These are phyloP conservation scores for Russula sp. DNA, from an alignment of 768 basidiomycete genomes.

Conservation along the genomic window DNA sequence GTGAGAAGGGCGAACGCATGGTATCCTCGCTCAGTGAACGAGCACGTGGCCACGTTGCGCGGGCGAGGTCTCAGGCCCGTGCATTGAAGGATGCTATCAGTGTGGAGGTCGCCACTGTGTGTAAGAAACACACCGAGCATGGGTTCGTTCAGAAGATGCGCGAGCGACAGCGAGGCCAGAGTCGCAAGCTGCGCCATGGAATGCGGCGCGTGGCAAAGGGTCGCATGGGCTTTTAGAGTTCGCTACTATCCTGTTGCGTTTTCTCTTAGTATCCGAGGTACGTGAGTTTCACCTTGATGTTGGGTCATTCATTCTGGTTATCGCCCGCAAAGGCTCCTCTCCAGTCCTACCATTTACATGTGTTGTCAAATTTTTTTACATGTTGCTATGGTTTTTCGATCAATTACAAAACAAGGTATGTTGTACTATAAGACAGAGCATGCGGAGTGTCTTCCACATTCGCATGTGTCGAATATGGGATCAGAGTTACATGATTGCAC, in stretches of 20 bases:
- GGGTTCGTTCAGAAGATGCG: conserved; percentile 14
- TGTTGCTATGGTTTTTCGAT: conserved; percentile 4
- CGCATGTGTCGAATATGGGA: not conserved
- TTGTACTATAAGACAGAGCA: not conserved
- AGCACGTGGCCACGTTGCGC: conserved; percentile 23
- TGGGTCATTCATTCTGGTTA: not conserved
- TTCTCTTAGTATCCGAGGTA: conserved; percentile 4
- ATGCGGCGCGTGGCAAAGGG: conserved; percentile 9
- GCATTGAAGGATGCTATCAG: conserved; percentile 22
- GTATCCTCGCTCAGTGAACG: conserved; percentile 24
- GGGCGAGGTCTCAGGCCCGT: conserved; percentile 27
- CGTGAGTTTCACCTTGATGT: conserved; percentile 13
- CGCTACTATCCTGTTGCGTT: not conserved
- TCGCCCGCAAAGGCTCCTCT: conserved; percentile 1
- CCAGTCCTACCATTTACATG: conserved; percentile 2
- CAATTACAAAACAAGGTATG: conserved; percentile 15
- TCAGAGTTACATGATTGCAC: not conserved
- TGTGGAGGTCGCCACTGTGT: conserved; percentile 5
- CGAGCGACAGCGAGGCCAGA: conserved; percentile 15
- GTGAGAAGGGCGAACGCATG: conserved; percentile 26
- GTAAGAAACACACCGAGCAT: conserved; percentile 2
- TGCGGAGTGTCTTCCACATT: not conserved
- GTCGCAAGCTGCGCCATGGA: conserved; percentile 11
- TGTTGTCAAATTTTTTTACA: conserved; percentile 1
- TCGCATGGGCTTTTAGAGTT: conserved; percentile 10